Conservation (phyloP, 2,329 filamentous ascomycete species). For the Paradendryphiella salina region DNA sequence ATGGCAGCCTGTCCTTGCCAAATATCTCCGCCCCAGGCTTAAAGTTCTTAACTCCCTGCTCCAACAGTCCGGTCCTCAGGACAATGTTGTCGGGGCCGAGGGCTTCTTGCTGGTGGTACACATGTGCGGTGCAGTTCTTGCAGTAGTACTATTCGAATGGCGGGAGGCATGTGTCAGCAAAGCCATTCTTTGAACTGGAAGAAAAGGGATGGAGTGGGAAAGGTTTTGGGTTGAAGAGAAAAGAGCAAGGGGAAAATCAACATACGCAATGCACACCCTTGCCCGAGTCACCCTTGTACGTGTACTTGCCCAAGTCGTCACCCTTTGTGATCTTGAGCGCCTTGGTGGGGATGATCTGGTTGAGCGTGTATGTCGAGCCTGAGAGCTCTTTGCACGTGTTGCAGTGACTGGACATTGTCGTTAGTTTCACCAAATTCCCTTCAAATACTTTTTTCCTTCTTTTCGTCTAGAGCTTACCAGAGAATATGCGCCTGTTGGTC, state of each 20-base stretch:
- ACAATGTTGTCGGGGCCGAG: conserved; percentile 57
- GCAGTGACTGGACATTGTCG: conserved; percentile 53
- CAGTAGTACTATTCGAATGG: conserved; percentile 52
- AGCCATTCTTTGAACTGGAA: no score
- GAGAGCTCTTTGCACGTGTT: conserved; percentile 60
- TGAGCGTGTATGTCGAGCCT: conserved; percentile 57
- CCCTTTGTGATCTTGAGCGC: conserved; percentile 59
- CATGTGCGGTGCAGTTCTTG: conserved; percentile 59
- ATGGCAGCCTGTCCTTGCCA: conserved; percentile 56
- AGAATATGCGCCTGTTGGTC: conserved; percentile 53
- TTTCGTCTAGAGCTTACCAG: conserved; percentile 45
- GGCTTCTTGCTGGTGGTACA: conserved; percentile 60
- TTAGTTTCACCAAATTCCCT: no score
- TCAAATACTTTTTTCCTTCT: no score
- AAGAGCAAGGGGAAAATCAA: not conserved
- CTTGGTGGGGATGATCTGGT: conserved; percentile 57
- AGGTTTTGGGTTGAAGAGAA: no score
- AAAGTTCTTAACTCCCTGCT: conserved; percentile 53
- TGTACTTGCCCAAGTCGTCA: conserved; percentile 54
- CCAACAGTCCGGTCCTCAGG: conserved; percentile 55
- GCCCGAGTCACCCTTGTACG: conserved; percentile 60
- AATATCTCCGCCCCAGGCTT: conserved; percentile 59
- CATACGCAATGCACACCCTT: conserved; percentile 57
- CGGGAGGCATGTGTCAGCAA: not conserved
- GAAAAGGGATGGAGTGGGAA: no score